These are phyloP conservation scores for Microcyclospora tardicrescens DNA, from an alignment of 2,329 filamentous ascomycete species.

Conservation along the genomic window DNA sequence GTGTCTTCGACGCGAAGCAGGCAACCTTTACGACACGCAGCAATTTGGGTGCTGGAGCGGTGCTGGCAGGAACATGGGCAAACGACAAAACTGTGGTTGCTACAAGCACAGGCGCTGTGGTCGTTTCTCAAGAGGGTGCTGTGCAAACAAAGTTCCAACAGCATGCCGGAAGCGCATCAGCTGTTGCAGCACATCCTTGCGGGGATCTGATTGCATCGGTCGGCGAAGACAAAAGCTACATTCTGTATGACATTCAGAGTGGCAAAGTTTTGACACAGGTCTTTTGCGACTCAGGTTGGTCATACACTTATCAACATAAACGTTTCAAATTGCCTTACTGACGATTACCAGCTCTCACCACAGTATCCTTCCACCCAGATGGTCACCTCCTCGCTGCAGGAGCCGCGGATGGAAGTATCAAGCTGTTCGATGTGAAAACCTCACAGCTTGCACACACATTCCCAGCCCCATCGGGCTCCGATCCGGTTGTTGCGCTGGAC, in stretches of 20 bases:
- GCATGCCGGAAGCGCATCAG: constrained; percentile 71
- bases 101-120: constrained; percentile 64
- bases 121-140: constrained; percentile 60
- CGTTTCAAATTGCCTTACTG: neutral
- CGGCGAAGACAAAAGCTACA: constrained; percentile 81
- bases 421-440: constrained; percentile 76
- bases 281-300: constrained; percentile 66
- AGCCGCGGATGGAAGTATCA: constrained; percentile 65
- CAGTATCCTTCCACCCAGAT: constrained; percentile 84
- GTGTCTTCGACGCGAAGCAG: constrained; percentile 66
- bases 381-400: constrained; percentile 87
- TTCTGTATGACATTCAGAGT: constrained; percentile 67
- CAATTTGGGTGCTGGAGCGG: constrained; percentile 48
- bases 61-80: constrained; percentile 55
- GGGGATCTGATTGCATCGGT: constrained; percentile 75
- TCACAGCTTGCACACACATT: constrained; percentile 68
- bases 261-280: constrained; percentile 62
- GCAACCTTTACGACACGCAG: constrained; percentile 61
- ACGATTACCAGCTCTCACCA: constrained; percentile 49
- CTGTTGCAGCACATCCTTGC: constrained; percentile 68
- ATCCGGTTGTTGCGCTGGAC: constrained; percentile 57
- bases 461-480: constrained; percentile 32
- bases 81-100: constrained; percentile 58
- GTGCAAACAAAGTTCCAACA: constrained; percentile 60
- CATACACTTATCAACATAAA: neutral